These are phyloP conservation scores for Pyrenochaeta sp. DNA, from an alignment of 2,329 filamentous ascomycete species.

Conservation along the genomic window DNA sequence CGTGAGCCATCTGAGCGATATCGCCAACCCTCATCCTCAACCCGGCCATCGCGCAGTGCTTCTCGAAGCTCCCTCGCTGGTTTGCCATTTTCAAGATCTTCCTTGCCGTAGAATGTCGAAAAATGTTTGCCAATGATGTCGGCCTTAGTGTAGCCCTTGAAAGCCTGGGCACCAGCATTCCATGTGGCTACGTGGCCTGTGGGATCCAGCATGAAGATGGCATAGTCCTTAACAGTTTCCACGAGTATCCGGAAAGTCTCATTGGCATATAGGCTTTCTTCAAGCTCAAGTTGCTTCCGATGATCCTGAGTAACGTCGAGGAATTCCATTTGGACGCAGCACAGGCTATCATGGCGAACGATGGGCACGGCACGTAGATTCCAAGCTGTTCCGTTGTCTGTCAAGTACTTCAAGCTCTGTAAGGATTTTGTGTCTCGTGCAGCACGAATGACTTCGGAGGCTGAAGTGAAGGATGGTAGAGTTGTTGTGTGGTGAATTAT, in stretches of 20 bases:
- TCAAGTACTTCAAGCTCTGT: conserved; percentile 47
- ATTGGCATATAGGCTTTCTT: conserved; percentile 56
- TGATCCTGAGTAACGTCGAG: conserved; percentile 49
- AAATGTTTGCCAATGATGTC: conserved; percentile 68
- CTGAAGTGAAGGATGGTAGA: conserved; percentile 46
- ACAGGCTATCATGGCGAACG: conserved; percentile 49
- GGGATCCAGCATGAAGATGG: conserved; percentile 69
- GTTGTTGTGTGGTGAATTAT: conserved; percentile 46
- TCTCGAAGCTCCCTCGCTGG: conserved; percentile 61
- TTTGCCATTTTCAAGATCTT: conserved; percentile 60
- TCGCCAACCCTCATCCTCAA: conserved; percentile 69
- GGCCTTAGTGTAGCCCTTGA: conserved; percentile 64
- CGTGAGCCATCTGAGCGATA: conserved; percentile 65
- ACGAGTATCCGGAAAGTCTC: conserved; percentile 69
- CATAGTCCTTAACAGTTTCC: conserved; percentile 68
- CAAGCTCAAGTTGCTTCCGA: conserved; percentile 48
- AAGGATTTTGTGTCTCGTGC: conserved; percentile 48
- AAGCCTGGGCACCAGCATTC: conserved; percentile 64
- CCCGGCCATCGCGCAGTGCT: conserved; percentile 63
- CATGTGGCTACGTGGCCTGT: conserved; percentile 65
- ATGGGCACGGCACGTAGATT: conserved; percentile 56
- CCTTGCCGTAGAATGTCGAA: conserved; percentile 63
- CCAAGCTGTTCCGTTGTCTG: conserved; percentile 35
- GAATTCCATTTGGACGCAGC: conserved; percentile 56
- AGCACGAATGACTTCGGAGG: conserved; percentile 49